These are phyloP conservation scores for Naganishia kalamii DNA, from an alignment of 768 basidiomycete genomes.

Conservation along the genomic window DNA sequence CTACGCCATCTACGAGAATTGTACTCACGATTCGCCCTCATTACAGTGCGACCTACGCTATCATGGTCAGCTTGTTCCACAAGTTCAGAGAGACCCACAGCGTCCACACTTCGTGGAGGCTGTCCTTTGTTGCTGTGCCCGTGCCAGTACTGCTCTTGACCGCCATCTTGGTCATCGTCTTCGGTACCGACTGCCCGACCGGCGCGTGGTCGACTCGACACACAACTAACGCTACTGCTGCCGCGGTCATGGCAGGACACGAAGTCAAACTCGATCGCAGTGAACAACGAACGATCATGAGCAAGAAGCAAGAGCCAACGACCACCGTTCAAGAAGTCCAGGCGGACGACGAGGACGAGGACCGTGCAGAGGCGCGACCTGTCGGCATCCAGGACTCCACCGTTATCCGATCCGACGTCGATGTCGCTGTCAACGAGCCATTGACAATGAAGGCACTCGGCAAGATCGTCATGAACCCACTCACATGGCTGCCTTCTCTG, in stretches of 20 bases:
- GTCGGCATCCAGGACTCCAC: conserved; percentile 14
- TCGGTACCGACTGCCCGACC: conserved; percentile 56
- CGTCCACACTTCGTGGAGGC: conserved; percentile 54
- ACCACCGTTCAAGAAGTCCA: conserved; percentile 30
- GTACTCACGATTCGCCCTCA: not conserved
- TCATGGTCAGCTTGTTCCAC: conserved; percentile 57
- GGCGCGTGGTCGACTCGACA: conserved; percentile 56
- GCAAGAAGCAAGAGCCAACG: conserved; percentile 38
- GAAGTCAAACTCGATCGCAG: conserved; percentile 34
- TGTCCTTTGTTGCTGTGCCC: conserved; percentile 56
- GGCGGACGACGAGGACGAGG: conserved; percentile 23
- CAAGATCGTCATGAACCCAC: conserved; percentile 48
- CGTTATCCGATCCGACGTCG: conserved; percentile 47
- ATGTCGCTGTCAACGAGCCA: conserved; percentile 52
- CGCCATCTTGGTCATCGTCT: conserved; percentile 49
- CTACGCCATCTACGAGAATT: not conserved
- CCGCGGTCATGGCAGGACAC: conserved; percentile 30
- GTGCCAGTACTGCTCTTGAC: conserved; percentile 52
- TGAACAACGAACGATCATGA: conserved; percentile 27
- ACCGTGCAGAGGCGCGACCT: not conserved
- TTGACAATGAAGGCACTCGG: conserved; percentile 47
- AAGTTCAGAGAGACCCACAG: conserved; percentile 39
- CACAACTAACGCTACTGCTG: conserved; percentile 44
- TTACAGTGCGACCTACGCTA: conserved; percentile 54
- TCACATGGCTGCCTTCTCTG: conserved; percentile 57